Percentiles rank a stretch among this genome's conserved stretches.
phyloP scores from a whole-genome alignment of 1,139 yeast genomes.

The Zhuliangozyma parablackwelliae region DNA sequence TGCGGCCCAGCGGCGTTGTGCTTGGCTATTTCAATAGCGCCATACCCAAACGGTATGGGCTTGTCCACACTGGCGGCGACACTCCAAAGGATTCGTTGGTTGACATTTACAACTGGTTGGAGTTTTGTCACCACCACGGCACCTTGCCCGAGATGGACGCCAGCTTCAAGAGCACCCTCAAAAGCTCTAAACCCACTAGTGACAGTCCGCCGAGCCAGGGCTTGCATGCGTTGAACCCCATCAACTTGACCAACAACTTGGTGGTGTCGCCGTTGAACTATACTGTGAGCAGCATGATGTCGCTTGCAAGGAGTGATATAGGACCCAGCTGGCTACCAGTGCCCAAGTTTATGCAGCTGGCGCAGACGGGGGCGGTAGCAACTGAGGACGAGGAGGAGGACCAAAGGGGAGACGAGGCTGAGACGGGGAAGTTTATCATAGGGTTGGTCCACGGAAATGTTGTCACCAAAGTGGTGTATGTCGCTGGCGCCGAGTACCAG shows the following conservation, averaged over 20 bases:
- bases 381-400: constrained; percentile 7
- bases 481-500: constrained; percentile 24
- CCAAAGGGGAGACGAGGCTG: constrained; percentile 11
- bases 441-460: constrained; percentile 18
- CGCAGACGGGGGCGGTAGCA: background rate
- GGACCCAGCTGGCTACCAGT: constrained; percentile 2
- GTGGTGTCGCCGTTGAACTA: constrained; percentile 37
- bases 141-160: constrained; percentile 11
- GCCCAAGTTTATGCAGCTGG: constrained; percentile 1
- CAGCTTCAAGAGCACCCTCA: constrained; percentile 14
- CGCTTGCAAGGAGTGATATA: constrained; percentile 7
- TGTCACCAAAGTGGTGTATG: constrained; percentile 11
- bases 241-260: constrained; percentile 31
- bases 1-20: constrained; percentile 23
- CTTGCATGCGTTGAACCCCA: constrained; percentile 24
- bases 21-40: constrained; percentile 22
- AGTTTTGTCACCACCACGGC: constrained; percentile 29
- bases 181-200: background rate
- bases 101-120: constrained; percentile 30
- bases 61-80: constrained; percentile 18
- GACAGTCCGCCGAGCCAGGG: constrained; percentile 1
- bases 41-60: constrained; percentile 31
- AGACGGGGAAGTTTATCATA: constrained; percentile 22
- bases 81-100: constrained; percentile 15
- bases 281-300: constrained; percentile 33